Base-by-base conservation (phyloP, 73 alveolate genomes). In the Paramecium pentaurelia region DNA sequence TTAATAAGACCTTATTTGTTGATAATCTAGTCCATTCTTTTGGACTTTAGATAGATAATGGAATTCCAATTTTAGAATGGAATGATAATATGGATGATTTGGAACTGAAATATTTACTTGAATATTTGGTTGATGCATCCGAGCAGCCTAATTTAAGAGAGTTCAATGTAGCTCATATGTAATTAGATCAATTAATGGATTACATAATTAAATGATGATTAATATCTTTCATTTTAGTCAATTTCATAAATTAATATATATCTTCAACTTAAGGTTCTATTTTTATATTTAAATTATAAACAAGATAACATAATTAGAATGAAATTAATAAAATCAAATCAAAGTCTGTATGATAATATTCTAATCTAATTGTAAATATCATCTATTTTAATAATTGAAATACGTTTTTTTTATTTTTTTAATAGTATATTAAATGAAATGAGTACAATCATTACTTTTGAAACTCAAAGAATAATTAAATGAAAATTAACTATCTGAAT, bases 1-100 rank as follows among this genome's bases (percentile, higher is more conserved):
- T 96, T 70, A 93, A 95, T 75, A 96, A 96, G 92, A 87, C 96
- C 0, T 95, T 97, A 42, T 86, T 97, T 25, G 96, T 97, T 36
- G 99, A 97, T 96, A 97, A 97, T 93, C 94, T 98, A 37, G 99
- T 96, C 30, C 95, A 95, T 75, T 94, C 98, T 10, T 97, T 97
- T 83, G 98, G 98, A 8, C 97, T 64, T 85, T 93, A 97, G 71
- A 93, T 97, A 32, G 96, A 96, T 22, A 96, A 96, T 49, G 99
- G 99, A 14, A 95, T 96, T 25, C 99, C 99, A 34, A 96, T 96
- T 18, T 73, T 96, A 32, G 97, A 97, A 38, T 96, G 95, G 93
- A 92, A 92, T 60, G 92, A 95, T 42, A 96, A 95, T 77, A 40
- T 64, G 73, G 45, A 86, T 16, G 99, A 96, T 95, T 92, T 86